Conservation (phyloP, 805 yeast species). For the Saccharomyces eubayanus region DNA sequence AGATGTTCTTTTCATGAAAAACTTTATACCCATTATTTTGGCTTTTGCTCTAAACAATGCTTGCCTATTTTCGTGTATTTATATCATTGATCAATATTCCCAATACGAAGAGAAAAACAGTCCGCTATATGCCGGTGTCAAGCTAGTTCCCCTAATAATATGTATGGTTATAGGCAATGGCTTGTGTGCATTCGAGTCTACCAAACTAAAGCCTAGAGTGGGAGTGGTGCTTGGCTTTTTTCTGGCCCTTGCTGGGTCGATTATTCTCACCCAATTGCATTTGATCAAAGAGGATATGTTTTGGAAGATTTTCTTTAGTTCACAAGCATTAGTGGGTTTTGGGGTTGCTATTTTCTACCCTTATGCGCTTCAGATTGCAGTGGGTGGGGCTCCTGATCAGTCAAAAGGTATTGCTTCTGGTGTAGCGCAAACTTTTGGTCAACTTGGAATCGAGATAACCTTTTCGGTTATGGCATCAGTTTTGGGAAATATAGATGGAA, state of each 20-base stretch:
- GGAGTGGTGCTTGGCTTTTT: conserved; percentile 11
- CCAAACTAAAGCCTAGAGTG: conserved; percentile 19
- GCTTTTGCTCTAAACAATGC: conserved; percentile 17
- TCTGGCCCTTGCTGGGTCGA: conserved; percentile 11
- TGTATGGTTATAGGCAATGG: conserved; percentile 27
- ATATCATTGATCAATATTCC: conserved; percentile 22
- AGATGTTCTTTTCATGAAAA: conserved; percentile 21
- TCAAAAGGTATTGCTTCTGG: conserved; percentile 36
- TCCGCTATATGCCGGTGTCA: conserved; percentile 32
- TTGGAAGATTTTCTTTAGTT: conserved; percentile 29
- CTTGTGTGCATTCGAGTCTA: conserved; percentile 16
- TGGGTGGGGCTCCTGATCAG: conserved; percentile 31
- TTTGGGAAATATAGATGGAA: conserved; percentile 5
- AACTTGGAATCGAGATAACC: conserved; percentile 24
- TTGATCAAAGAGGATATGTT: conserved; percentile 10
- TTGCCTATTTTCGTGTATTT: conserved; percentile 15
- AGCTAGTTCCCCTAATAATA: conserved; percentile 29
- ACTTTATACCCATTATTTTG: conserved; percentile 19
- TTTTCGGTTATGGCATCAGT: conserved; percentile 11
- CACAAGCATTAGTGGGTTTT: conserved; percentile 18
- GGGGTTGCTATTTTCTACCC: conserved; percentile 30
- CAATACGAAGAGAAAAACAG: conserved; percentile 22
- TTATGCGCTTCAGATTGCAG: conserved; percentile 28
- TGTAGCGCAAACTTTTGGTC: conserved; percentile 31
- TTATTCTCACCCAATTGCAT: conserved; percentile 21